Evolutionary conservation across 495 filamentous ascomycete genomes (phyloP).

Genomic region (Gamarada debralockiae): DNA sequence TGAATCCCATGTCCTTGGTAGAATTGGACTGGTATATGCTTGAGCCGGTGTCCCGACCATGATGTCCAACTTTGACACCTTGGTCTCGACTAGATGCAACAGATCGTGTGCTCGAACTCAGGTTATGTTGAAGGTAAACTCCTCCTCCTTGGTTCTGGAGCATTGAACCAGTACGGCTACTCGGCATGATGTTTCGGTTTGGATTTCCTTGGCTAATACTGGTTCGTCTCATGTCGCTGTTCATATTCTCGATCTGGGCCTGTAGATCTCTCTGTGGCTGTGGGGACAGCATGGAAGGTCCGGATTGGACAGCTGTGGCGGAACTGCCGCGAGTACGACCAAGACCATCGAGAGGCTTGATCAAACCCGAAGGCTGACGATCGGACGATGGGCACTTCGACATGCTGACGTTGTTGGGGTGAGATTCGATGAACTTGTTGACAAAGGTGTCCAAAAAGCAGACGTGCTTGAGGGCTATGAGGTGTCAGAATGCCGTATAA

Average conservation of each 20-base stretch:
- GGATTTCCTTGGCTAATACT: neutral
- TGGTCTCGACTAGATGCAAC: neutral
- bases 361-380: constrained; percentile 11
- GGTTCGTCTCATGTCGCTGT: neutral
- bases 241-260: constrained; percentile 5
- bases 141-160: too few relatives aligned
- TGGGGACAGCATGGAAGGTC: constrained; percentile 10
- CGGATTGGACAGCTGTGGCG: constrained; percentile 11
- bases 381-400: neutral
- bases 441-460: too few relatives aligned
- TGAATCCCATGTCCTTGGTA: neutral
- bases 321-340: constrained; percentile 14
- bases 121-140: neutral
- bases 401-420: neutral
- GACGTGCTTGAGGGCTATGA: too few relatives aligned
- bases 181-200: neutral
- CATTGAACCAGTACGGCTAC: too few relatives aligned
- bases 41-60: neutral
- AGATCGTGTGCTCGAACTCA: neutral
- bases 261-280: constrained; percentile 3
- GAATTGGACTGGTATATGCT: neutral
- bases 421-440: too few relatives aligned
- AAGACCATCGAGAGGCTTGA: neutral
- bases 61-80: too few relatives aligned
- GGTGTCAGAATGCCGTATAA: too few relatives aligned